Evolutionary conservation across 345 rosid species (phyloP).

Genomic region (Noccaea bulbosa): DNA sequence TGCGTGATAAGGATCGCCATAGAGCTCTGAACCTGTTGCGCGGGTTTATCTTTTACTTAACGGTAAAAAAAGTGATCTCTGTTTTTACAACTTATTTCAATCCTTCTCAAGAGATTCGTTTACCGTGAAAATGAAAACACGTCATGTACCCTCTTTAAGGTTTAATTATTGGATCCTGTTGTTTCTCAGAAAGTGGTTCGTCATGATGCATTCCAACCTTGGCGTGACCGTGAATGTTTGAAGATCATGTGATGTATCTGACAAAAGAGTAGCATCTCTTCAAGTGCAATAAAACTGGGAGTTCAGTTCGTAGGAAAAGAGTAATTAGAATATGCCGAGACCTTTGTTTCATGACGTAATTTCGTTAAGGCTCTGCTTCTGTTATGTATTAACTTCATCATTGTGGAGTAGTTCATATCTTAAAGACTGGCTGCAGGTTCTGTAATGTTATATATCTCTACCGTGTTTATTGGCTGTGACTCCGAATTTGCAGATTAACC

Average conservation of each 20-base stretch:
- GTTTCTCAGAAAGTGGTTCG: constrained; percentile 50
- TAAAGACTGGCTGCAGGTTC: constrained; percentile 15
- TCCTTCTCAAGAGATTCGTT: background rate
- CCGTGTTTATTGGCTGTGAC: background rate
- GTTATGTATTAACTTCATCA: constrained; percentile 11
- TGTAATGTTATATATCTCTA: constrained; percentile 10
- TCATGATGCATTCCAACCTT: constrained; percentile 60
- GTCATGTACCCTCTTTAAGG: background rate
- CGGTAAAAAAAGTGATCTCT: constrained; percentile 47
- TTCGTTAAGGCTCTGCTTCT: constrained; percentile 1
- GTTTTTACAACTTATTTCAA: background rate
- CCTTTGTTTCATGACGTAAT: constrained; percentile 4
- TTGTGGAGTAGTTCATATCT: constrained; percentile 13
- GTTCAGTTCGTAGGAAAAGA: background rate
- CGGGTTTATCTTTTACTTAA: constrained; percentile 72
- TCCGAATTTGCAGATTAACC: no score
- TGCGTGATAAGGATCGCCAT: constrained; percentile 22
- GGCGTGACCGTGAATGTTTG: constrained; percentile 57
- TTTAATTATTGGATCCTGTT: background rate
- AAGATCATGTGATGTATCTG: constrained; percentile 26
- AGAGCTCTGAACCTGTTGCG: constrained; percentile 64
- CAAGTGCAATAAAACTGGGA: background rate
- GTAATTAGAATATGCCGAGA: background rate
- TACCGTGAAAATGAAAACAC: background rate
- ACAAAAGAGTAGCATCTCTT: constrained; percentile 8